Base-by-base conservation (phyloP, 495 filamentous ascomycete species). In the Xylaria venustula region DNA sequence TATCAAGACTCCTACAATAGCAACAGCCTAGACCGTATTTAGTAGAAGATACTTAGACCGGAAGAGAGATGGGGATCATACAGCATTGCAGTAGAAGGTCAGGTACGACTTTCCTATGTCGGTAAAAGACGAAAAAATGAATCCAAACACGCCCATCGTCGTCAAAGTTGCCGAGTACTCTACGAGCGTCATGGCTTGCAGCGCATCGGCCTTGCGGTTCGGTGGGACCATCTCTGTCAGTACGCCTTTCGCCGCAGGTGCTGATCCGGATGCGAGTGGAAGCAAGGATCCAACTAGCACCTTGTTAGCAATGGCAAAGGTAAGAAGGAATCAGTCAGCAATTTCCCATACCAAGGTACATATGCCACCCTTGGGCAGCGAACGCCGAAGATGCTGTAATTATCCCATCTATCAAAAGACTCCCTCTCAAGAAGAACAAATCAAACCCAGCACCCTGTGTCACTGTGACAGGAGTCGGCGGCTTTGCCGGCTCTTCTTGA, bases 241-340 rank as follows among this genome's bases (percentile, higher is more conserved):
- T 23, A 80, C 79, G n/a, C 81, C 81, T 54, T 83, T 84, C 12
- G 79, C 76, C 0, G 81, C 79, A 5, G 81, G 71, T 0, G 79
- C 81, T 0, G 81, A 76, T 0, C 81, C 81, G 0, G 81, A 79
- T 1, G 75, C 81, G 19, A 84, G 73, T 0, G 81, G 81, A 3
- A 84, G 67, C 30, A 79, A 51, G 41, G 71, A 71, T 0, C 75
- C 71, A n/a, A 74, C 76, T 74, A 15, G 7, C 7, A 25, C 8
- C 20, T n/a, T 22, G 50, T 57, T 11, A 61, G 37, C 7, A 37
- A 54, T 50, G 2, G 17, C 3, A 11, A 19, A 15, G 12, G 8
- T 6, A 40, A 0, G 32, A 32, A 6, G 3, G 1, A 19, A 26
- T 15, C 0, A 15, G 28, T 17, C 3, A 20, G 19, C 17, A 7